Base-by-base conservation (phyloP, 1,284 basidiomycete species). In the Leccinum cinnamomeum region DNA sequence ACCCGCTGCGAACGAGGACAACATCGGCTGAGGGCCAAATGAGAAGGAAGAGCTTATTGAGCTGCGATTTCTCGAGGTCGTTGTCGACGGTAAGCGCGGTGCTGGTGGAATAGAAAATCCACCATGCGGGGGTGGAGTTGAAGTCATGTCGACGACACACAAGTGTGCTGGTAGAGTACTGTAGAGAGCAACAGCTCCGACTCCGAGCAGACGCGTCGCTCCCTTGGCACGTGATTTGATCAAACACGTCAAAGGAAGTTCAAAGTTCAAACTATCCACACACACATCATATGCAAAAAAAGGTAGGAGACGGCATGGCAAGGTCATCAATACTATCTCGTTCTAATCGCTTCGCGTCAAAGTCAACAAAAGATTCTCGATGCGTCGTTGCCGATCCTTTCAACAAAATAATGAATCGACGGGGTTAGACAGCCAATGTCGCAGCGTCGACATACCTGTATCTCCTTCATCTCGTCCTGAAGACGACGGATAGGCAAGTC, bases 1-100 rank as follows among this genome's bases (percentile, higher is more conserved):
- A 7, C 80, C 82, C 62, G 84, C 85, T 56, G 84, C 77, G 66
- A 87, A 86, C 0, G 88, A 88, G 71, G 89, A 84, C 39, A 90
- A 81, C 23, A 92, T 81, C 16, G 84, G 82, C 68, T 89, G 86
- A 14, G 91, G 91, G 25, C 87, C 90, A 69, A 92, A 90, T 1
- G 91, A 92, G 78, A 93, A 94, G 5, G 90, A 90, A 12, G 88
- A 88, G 68, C 88, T 87, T 50, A 93, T 83, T 7, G 90, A 92
- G 58, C 81, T 81, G 56, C 87, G 82, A 62, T 75, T 74, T 61
- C 73, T 76, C 39, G 74, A 75, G 7, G 69, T 66, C 48, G 65
- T 55, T 10, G 75, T 59, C 16, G 76, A 75, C 25, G 72, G 69
- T 20, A 75, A 53, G 23, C 69, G 73, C 23, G 75, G 68, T 41